Evolutionary conservation across 2,329 filamentous ascomycete genomes (phyloP), one percentile per base, ranked within the genome.

Genomic region (Aspergillus brunneoviolaceus): DNA sequence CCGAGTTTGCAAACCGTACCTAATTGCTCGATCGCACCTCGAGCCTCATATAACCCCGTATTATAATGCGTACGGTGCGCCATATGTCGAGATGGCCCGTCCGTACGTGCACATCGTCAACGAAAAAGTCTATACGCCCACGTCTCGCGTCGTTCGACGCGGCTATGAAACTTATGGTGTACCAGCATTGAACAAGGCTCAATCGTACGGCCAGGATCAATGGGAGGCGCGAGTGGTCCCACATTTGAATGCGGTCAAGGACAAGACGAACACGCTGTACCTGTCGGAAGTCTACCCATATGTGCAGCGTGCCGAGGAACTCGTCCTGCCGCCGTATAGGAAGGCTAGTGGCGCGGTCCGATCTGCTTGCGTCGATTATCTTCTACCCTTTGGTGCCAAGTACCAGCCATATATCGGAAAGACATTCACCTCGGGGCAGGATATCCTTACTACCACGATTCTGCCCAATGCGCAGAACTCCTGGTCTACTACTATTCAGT

Each of bases 201-300:
- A 87, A 67, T 80, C 82, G n/a, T 87, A 89, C 65, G 84, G 85
- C 27, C 79, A 84, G 67, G 80, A 85, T 29, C 87, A 96, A 72
- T 99, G 94, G 92, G 84, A 92, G 67, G 87, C 86, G 70, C 88
- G 84, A 39, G 81, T 94, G 49, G 87, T 90, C 66, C 95, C 96
- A 3, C 88, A 89, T 73, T 74, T 97, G 29, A 78, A 84, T 52
- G 84, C 85, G 63, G 86, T 88, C 48, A 88, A 89, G 70, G 75
- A 76, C 25, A 79, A 87, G 60, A 85, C 83, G 9, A 84, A 84
- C 67, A 77, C 80, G 23, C 82, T 90, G 65, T 98, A 97, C 72
- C 82, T 90, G 63, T 76, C 87, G 60, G 81, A 83, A 35, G 76
- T 98, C 3, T 89, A 86, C 21, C 93, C 92, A 0, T 85, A 96